Evolutionary conservation across 768 basidiomycete species (phyloP), one percentile per base, ranked within the genome.

Genomic region (Guyanaporus albipodus): DNA sequence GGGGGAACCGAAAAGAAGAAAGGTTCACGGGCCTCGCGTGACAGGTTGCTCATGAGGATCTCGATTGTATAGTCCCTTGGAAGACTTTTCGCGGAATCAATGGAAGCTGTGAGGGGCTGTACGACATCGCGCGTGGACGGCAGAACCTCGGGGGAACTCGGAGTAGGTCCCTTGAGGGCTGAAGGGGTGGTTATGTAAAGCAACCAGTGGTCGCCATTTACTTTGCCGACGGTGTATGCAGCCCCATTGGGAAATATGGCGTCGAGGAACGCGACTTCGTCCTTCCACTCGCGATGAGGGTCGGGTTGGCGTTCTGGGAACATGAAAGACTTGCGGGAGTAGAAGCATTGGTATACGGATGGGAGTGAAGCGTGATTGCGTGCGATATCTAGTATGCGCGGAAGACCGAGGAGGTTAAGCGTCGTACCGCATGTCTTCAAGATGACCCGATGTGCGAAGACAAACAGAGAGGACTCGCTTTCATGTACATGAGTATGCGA

Each of bases 391-490:
- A 99, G 87, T 59, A 99, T 95, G 48, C 91, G 82, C 18, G 92
- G 91, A 41, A 99, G 77, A 11, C 96, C 96, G 52, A 95, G 78
- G 39, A 99, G 85, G 70, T 98, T 97, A 50, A 98, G 84, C 6
- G 96, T 99, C 4, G 96, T 99, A 21, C 96, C 96, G 67, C 96
- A 99, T 11, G 96, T 99, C 71, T 99, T 99, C 62, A 99, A 82
- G 59, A 99, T 98, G 50, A 99, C 78, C 46, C 92, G 85, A 70
- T 99, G 94, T 2, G 95, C 82, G 31, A 87, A 91, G 44, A 99
- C 83, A 61, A 99, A 95, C 45, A 99, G 76, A 29, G 94, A 97
- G 0, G 95, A 98, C 78, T 98, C 96, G 73, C 96, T 98, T 67
- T n/a, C 19, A 48, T 28, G 19, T 2, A 50, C 12, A 48, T 61